A percentile compares a stretch with the other conserved stretches of the same genome.
Evolutionary conservation across 2,329 filamentous ascomycete species (phyloP).

Genomic region (Sphaceloma murrayae): DNA sequence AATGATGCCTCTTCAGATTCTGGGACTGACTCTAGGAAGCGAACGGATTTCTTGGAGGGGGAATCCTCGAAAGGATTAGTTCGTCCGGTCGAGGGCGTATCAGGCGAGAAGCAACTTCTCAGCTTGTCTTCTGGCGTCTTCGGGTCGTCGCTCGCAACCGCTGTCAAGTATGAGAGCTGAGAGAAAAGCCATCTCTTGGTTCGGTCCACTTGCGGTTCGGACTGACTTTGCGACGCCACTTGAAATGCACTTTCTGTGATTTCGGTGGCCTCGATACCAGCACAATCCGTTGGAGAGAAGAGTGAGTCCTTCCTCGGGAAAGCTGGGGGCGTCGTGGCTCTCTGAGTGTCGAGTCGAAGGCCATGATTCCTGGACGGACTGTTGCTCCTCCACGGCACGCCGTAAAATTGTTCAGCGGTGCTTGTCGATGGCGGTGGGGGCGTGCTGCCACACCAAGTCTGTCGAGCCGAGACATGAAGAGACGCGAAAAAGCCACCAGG

Average conservation of each 20-base stretch:
- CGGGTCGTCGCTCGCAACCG: neutral
- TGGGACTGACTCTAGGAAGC: slow-evolving; percentile 49
- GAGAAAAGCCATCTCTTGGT: slow-evolving; percentile 80
- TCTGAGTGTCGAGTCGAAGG: slow-evolving; percentile 45
- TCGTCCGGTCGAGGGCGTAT: slow-evolving; percentile 21
- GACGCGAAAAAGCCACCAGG: slow-evolving; percentile 87
- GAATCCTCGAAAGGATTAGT: slow-evolving; percentile 27
- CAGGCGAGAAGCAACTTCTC: slow-evolving; percentile 13
- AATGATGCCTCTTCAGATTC: slow-evolving; percentile 16
- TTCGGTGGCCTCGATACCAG: slow-evolving; percentile 33
- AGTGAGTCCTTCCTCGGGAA: slow-evolving; percentile 19
- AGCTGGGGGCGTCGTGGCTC: slow-evolving; percentile 50
- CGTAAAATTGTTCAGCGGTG: slow-evolving; percentile 87
- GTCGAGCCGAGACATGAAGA: slow-evolving; percentile 62
- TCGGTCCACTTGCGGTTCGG: slow-evolving; percentile 67
- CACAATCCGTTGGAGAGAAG: slow-evolving; percentile 29
- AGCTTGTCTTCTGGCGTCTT: slow-evolving; percentile 7
- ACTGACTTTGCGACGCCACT: neutral
- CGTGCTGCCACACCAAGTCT: slow-evolving; percentile 64
- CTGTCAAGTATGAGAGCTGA: slow-evolving; percentile 40
- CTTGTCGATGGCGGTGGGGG: slow-evolving; percentile 64
- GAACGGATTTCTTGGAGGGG: slow-evolving; percentile 61
- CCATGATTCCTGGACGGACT: slow-evolving; percentile 52
- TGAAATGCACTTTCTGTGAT: slow-evolving; percentile 37
- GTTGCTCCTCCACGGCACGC: slow-evolving; percentile 55